phyloP scores from a whole-genome alignment of 2,329 filamentous ascomycete species.

The Calonectria crousiana region DNA sequence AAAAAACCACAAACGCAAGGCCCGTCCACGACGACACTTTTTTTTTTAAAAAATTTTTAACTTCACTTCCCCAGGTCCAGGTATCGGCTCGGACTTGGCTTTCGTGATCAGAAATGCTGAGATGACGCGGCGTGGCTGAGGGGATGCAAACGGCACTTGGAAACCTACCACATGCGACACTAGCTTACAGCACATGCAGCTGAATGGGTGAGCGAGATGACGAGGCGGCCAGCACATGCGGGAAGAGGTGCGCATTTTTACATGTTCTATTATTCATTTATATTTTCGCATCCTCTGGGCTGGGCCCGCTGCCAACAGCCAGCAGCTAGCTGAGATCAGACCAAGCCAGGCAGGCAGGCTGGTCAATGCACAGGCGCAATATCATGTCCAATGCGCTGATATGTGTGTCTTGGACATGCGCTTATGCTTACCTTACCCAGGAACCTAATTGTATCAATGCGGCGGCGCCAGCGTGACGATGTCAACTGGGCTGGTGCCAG shows the following conservation, averaged over 20 bases:
- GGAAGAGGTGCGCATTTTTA: background rate
- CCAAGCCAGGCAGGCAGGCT: background rate
- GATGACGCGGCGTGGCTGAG: conserved; percentile 23
- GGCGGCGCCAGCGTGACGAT: background rate
- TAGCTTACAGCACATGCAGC: conserved; percentile 3
- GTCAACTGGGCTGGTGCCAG: background rate
- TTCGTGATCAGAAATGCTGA: background rate
- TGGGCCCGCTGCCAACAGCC: background rate
- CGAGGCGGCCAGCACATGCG: background rate
- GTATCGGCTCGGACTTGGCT: background rate
- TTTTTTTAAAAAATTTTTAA: background rate
- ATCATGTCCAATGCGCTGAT: background rate
- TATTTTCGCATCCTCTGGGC: background rate
- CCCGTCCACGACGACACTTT: background rate
- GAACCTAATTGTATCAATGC: conserved; percentile 5
- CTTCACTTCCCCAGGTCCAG: background rate
- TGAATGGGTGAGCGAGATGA: background rate
- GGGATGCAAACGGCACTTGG: conserved; percentile 7
- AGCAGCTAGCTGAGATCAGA: background rate
- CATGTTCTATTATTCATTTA: background rate
- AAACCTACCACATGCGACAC: background rate
- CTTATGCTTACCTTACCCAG: conserved; percentile 12
- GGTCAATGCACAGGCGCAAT: background rate
- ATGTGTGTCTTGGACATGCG: conserved; percentile 3
- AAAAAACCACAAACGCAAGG: background rate